Base-by-base conservation (phyloP, 2,329 filamentous ascomycete species). In the Pseudopyricularia javanii region DNA sequence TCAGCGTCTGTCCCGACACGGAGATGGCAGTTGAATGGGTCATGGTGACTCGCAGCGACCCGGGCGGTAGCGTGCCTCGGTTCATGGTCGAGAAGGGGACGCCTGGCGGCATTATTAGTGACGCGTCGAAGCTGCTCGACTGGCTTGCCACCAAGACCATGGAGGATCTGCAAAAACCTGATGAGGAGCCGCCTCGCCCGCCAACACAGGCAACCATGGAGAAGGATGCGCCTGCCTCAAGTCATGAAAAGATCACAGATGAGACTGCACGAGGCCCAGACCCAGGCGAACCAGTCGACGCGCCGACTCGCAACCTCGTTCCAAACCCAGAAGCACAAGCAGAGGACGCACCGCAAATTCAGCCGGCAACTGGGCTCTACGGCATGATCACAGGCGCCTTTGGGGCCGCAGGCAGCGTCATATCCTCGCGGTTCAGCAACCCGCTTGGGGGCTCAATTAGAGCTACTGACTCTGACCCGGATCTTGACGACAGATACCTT, bases 21-120 rank as follows among this genome's bases (percentile, higher is more conserved):
- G 63, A 70, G n/a, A 71, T 67, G 28, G 67, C 72, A 26, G 64
- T 95, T 2, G 90, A 95, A 66, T 95, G 90, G 90, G 79, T 93
- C 56, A 95, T 95, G 90, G 81, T 95, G 17, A 95, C 89, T 1
- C 77, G 90, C 49, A 91, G 86, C 64, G 89, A 95, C 60, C 89
- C 90, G 3, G 90, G 90, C 11, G 90, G 90, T 51, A 91, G 82
- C 55, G 90, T 95, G 17, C 90, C 90, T 1, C 79, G 87, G 14
- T 95, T 93, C 68, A 83, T 95, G 76, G 88, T 95, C n/a, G 90
- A 95, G 61, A 83, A 88, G 63, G 88, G 86, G 30, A 95, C 90
- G 0, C 90, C 90, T 0, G 81, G 77, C 11, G 87, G 87, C 34
- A 93, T 95, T 59, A 78, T 88, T 26, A 75, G 75, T 43, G 90